Percentiles rank a stretch among this genome's conserved stretches.
Evolutionary conservation across 331 rosid genomes (phyloP).

Genomic region (Saraca asoca): DNA sequence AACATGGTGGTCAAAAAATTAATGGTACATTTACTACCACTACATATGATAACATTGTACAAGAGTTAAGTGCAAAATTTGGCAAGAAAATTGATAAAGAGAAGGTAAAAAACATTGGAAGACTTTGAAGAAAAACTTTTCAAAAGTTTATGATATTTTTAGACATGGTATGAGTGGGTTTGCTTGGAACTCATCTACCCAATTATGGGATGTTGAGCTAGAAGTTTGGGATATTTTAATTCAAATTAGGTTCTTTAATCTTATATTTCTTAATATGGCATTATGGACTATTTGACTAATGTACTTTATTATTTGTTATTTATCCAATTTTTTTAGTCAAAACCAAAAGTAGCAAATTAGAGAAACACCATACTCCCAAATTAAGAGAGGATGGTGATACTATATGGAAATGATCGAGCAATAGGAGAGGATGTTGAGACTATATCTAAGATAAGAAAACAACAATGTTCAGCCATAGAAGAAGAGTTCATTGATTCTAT

Average conservation of each 20-base stretch:
- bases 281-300: too few relatives aligned
- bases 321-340: not conserved
- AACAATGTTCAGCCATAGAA: not conserved
- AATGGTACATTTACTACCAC: too few relatives aligned
- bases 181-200: too few relatives aligned
- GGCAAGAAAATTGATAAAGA: not conserved
- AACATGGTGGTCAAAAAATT: too few relatives aligned
- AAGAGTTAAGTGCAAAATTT: not conserved
- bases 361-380: not conserved
- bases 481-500: not conserved
- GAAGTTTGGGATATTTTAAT: not conserved
- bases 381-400: not conserved
- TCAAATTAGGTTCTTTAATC: not conserved
- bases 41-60: not conserved
- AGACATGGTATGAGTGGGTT: not conserved
- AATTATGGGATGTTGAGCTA: not conserved
- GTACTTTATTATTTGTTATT: not conserved
- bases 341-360: not conserved
- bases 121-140: not conserved
- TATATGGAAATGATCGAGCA: constrained; percentile 7
- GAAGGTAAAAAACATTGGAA: not conserved
- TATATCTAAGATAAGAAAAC: not conserved
- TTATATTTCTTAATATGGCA: too few relatives aligned
- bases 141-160: not conserved
- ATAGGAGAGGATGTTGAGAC: not conserved